Evolutionary conservation across 2,329 filamentous ascomycete species (phyloP).

Genomic region (Pseudogymnoascus sp.): DNA sequence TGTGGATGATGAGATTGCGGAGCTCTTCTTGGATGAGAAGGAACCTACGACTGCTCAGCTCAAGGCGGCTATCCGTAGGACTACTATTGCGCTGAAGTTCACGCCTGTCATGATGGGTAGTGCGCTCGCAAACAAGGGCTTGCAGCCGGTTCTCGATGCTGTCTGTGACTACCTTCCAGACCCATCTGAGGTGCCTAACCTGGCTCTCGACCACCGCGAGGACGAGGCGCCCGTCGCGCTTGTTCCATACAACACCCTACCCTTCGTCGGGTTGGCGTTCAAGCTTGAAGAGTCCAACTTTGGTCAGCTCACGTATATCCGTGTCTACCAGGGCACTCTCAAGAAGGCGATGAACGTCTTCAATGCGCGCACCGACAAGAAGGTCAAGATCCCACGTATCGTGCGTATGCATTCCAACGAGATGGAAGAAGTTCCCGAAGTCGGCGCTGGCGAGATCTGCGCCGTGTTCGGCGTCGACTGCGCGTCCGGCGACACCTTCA

Average conservation of each 20-base stretch:
- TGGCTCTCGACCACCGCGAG: constrained; percentile 76
- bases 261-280: constrained; percentile 93
- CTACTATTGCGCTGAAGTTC: constrained; percentile 86
- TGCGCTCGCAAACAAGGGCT: constrained; percentile 85
- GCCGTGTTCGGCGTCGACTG: constrained; percentile 98
- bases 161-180: constrained; percentile 96
- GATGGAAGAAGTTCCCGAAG: constrained; percentile 92
- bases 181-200: constrained; percentile 80
- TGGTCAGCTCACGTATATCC: constrained; percentile 95
- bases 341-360: constrained; percentile 84
- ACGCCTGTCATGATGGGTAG: constrained; percentile 95
- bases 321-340: constrained; percentile 91
- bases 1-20: constrained; percentile 95
- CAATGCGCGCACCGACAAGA: constrained; percentile 92
- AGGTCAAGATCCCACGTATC: constrained; percentile 92
- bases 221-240: constrained; percentile 77
- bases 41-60: constrained; percentile 76
- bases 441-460: constrained; percentile 95
- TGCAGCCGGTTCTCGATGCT: constrained; percentile 94
- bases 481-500: constrained; percentile 96
- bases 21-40: constrained; percentile 84
- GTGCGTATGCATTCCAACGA: constrained; percentile 99
- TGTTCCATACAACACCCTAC: constrained; percentile 85
- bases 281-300: constrained; percentile 99
- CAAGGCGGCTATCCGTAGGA: constrained; percentile 82